These are phyloP conservation scores for Talaromyces sp. DNA, from an alignment of 2,329 filamentous ascomycete genomes.

Conservation along the genomic window DNA sequence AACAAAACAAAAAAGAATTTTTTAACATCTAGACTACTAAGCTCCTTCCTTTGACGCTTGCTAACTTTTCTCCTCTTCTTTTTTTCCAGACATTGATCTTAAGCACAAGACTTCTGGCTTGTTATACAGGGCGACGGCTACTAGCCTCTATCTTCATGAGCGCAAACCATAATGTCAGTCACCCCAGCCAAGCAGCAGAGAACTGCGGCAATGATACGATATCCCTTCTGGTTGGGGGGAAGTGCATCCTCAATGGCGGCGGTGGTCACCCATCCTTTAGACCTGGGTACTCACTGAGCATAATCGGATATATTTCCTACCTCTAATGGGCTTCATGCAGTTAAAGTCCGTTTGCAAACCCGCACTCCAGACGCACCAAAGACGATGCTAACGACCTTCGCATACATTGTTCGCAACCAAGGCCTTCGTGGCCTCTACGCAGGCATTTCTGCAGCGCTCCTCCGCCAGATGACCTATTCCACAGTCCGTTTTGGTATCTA, in stretches of 20 bases:
- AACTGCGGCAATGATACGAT: neutral
- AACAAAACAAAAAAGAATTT: no score
- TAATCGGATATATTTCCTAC: neutral
- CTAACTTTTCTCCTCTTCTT: no score
- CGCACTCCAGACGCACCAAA: slow-evolving; percentile 16
- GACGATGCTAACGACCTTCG: slow-evolving; percentile 20
- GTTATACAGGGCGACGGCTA: no score
- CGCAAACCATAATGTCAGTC: no score
- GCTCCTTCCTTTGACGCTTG: no score
- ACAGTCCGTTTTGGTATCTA: slow-evolving; percentile 27
- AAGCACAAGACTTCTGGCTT: no score
- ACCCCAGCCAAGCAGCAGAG: no score
- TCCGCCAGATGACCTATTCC: slow-evolving; percentile 25
- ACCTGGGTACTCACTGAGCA: slow-evolving; percentile 21
- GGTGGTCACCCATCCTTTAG: slow-evolving; percentile 26
- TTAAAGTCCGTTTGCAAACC: slow-evolving; percentile 28
- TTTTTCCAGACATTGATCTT: no score
- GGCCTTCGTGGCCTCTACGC: slow-evolving; percentile 22
- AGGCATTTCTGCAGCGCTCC: slow-evolving; percentile 18
- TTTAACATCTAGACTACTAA: no score
- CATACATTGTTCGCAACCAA: slow-evolving; percentile 21
- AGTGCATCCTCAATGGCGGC: slow-evolving; percentile 31
- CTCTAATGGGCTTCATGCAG: slow-evolving; percentile 11
- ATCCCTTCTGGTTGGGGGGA: slow-evolving; percentile 20
- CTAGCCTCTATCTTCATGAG: no score